Conservation (phyloP, 306 rosid genomes). For the Cajanus cajan region DNA sequence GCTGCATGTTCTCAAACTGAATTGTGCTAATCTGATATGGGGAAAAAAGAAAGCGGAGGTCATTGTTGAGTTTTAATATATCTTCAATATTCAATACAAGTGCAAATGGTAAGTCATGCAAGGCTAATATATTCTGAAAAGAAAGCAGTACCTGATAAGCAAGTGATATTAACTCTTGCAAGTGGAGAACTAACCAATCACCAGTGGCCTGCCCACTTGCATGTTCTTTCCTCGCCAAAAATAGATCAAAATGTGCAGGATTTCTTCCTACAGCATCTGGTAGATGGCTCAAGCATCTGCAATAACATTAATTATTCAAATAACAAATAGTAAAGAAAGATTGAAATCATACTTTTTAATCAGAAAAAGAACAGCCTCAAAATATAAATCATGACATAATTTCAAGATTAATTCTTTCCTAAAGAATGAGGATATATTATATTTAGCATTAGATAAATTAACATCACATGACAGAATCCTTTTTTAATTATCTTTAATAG, state of each 20-base stretch:
- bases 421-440: background rate
- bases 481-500: background rate
- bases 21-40: conserved; percentile 82
- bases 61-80: conserved; percentile 19
- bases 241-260: conserved; percentile 88
- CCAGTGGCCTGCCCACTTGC: conserved; percentile 47
- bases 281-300: conserved; percentile 90
- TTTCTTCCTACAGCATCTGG: conserved; percentile 88
- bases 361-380: background rate
- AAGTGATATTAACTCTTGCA: conserved; percentile 94
- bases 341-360: background rate
- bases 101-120: conserved; percentile 16
- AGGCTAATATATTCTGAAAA: conserved; percentile 14
- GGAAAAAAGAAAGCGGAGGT: background rate
- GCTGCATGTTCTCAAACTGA: conserved; percentile 95
- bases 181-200: conserved; percentile 87
- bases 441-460: conserved; percentile 18
- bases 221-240: conserved; percentile 69
- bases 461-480: conserved; percentile 1
- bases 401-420: background rate
- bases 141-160: conserved; percentile 84
- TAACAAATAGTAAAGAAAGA: background rate
- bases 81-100: conserved; percentile 13
- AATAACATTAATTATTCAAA: conserved; percentile 27
- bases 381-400: conserved; percentile 5